A percentile compares a stretch with the other conserved stretches of the same genome.
phyloP scores from a whole-genome alignment of 495 filamentous ascomycete genomes.

The Neohortaea acidophila region DNA sequence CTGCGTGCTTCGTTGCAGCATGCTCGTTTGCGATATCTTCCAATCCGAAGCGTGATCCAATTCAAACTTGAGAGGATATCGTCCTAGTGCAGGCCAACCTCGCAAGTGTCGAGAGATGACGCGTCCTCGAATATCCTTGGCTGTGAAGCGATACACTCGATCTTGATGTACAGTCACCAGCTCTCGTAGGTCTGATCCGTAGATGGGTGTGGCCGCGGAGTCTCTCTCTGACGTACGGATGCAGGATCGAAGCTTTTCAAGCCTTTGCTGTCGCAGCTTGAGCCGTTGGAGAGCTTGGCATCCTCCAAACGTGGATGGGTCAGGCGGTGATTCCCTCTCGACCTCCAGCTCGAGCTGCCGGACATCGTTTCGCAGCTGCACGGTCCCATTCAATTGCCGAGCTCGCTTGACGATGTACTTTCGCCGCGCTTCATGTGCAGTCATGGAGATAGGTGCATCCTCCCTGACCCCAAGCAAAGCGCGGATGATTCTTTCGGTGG shows the following conservation, averaged over 20 bases:
- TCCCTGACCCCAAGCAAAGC: constrained; percentile 7
- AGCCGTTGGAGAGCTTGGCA: constrained; percentile 3
- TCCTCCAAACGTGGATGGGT: constrained; percentile 3
- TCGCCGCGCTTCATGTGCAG: constrained; percentile 1
- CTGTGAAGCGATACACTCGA: background rate
- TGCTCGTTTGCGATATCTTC: constrained; percentile 1
- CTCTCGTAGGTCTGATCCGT: constrained; percentile 13
- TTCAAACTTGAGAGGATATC: constrained; percentile 4
- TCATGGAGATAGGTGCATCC: background rate
- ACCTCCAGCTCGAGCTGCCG: background rate
- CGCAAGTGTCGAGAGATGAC: background rate
- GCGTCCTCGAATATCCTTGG: background rate
- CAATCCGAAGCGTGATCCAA: constrained; percentile 10
- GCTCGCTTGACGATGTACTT: constrained; percentile 1
- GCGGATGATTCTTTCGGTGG: constrained; percentile 40
- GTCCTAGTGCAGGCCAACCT: constrained; percentile 9
- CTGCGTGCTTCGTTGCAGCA: constrained; percentile 7
- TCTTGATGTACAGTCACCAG: constrained; percentile 6
- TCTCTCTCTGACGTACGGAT: constrained; percentile 3
- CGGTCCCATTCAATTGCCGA: constrained; percentile 4
- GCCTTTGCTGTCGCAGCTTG: constrained; percentile 1
- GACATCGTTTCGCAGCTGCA: background rate
- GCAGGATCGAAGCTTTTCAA: constrained; percentile 11
- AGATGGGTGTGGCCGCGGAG: constrained; percentile 4
- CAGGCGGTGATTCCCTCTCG: background rate